phyloP scores from a whole-genome alignment of 202 grass and related monocot genomes.

The Digitaria exilis region DNA sequence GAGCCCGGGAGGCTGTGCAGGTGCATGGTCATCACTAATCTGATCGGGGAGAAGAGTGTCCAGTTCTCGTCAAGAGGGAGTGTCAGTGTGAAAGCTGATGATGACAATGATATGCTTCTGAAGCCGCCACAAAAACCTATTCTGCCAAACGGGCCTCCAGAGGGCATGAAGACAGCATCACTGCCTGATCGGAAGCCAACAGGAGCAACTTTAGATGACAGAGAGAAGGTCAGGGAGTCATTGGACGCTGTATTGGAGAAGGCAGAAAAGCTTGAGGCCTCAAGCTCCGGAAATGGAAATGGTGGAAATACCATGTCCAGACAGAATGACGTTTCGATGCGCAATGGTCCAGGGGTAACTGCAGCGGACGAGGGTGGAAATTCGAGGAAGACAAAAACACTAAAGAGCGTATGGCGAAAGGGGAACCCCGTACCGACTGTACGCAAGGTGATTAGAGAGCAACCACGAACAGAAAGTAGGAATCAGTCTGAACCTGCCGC shows the following conservation, averaged over 20 bases:
- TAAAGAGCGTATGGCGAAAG: constrained; percentile 93
- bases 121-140: constrained; percentile 76
- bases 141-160: constrained; percentile 51
- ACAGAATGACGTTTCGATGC: constrained; percentile 45
- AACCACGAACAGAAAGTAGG: constrained; percentile 46
- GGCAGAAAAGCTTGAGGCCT: constrained; percentile 82
- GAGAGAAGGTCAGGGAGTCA: constrained; percentile 72
- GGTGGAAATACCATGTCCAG: constrained; percentile 37
- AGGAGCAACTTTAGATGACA: constrained; percentile 46
- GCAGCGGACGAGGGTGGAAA: constrained; percentile 36
- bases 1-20: constrained; percentile 59
- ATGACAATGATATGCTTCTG: constrained; percentile 64
- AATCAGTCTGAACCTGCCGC: constrained; percentile 29
- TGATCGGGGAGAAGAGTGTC: constrained; percentile 78
- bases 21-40: constrained; percentile 83
- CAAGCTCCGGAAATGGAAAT: constrained; percentile 30
- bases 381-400: constrained; percentile 62
- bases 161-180: constrained; percentile 39
- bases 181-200: constrained; percentile 47
- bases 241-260: constrained; percentile 85
- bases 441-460: constrained; percentile 67
- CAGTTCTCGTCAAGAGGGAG: constrained; percentile 63
- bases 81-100: constrained; percentile 55
- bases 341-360: constrained; percentile 33
- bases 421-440: constrained; percentile 74